Conservation (phyloP, 208 protist species). For the Acanthamoeba polyphaga region DNA sequence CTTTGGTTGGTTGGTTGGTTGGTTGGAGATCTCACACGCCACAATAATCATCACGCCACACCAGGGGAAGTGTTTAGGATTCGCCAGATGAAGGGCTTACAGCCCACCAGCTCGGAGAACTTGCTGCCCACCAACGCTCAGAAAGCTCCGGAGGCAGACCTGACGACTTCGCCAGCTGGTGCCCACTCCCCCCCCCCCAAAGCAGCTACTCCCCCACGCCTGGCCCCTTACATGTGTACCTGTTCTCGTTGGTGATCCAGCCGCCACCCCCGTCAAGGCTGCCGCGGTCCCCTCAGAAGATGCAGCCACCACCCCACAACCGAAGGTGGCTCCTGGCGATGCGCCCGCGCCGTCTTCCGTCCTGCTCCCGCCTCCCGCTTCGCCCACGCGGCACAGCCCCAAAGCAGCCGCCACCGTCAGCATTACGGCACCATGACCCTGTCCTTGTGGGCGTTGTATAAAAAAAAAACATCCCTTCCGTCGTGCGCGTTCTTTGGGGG, state of each 20-base stretch:
- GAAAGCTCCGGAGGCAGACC: background rate
- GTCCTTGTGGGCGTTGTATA: no score
- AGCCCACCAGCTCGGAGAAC: slow-evolving; percentile 6
- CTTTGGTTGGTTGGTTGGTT: no score
- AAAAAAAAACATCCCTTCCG: no score
- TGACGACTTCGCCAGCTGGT: no score
- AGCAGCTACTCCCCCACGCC: no score
- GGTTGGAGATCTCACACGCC: background rate
- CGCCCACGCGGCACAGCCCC: background rate
- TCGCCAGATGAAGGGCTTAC: slow-evolving; percentile 29
- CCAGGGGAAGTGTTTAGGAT: slow-evolving; percentile 1
- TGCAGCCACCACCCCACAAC: background rate
- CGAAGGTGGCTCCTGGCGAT: background rate
- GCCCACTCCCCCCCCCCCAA: no score
- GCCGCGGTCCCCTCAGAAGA: no score
- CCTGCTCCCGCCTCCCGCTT: background rate
- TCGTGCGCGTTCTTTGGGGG: no score
- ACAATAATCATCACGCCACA: background rate
- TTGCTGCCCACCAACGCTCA: background rate
- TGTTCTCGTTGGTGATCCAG: background rate
- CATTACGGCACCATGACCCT: background rate
- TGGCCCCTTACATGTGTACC: background rate
- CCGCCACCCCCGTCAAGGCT: background rate
- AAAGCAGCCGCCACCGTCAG: background rate
- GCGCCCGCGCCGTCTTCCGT: background rate